phyloP scores from a whole-genome alignment of 2,329 filamentous ascomycete genomes.

The Sporothrix sp. region DNA sequence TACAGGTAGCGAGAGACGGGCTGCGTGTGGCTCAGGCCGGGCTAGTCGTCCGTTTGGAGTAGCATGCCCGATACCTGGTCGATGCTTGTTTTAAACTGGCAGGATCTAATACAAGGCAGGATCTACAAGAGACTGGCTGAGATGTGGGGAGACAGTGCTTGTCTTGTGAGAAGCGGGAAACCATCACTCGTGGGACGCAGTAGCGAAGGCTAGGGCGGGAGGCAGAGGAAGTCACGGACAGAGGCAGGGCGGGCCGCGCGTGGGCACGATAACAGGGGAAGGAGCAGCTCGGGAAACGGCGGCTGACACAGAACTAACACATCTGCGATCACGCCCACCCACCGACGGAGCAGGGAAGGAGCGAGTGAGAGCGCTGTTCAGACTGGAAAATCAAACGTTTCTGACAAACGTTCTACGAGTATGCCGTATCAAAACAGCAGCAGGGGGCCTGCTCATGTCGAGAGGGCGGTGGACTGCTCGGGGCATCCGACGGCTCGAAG shows the following conservation, averaged over 20 bases:
- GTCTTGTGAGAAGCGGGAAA: not conserved
- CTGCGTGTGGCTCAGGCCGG: conserved; percentile 1
- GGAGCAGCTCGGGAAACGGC: not conserved
- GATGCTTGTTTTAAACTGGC: not conserved
- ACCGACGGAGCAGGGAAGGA: not conserved
- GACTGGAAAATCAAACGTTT: no score
- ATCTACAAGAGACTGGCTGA: not conserved
- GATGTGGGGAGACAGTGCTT: not conserved
- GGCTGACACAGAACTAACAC: not conserved
- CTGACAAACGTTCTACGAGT: no score
- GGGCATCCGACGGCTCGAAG: no score
- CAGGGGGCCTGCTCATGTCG: no score
- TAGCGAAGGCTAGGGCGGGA: not conserved
- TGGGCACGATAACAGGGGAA: no score
- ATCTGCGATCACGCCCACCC: not conserved
- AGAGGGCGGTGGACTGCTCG: no score
- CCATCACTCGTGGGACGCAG: not conserved
- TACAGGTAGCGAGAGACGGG: conserved; percentile 18
- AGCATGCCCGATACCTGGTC: not conserved
- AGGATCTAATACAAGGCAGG: no score
- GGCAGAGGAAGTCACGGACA: not conserved
- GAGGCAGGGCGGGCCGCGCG: no score
- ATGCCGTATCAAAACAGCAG: no score
- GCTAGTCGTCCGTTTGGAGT: conserved; percentile 8
- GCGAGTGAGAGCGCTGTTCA: not conserved